Evolutionary conservation across 352 stramenopile species (phyloP).

Genomic region (Phytophthora pseudosyringae): DNA sequence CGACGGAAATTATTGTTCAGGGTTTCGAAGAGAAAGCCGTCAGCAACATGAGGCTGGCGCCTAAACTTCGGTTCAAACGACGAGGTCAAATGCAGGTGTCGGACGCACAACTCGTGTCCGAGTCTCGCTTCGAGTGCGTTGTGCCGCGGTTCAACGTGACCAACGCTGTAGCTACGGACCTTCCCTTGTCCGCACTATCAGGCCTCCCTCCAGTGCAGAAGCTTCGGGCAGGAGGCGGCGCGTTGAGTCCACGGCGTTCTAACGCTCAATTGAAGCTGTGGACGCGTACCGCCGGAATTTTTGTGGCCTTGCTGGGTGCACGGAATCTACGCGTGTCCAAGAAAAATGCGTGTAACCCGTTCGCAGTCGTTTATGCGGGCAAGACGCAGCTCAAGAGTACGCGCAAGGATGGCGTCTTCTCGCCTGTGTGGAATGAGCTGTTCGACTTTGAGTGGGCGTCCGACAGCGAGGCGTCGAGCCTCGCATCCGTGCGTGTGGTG

Average conservation of each 20-base stretch:
- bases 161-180: constrained; percentile 47
- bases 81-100: constrained; percentile 80
- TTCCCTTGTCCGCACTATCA: constrained; percentile 26
- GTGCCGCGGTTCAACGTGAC: constrained; percentile 74
- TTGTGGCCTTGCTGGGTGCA: constrained; percentile 56
- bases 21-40: constrained; percentile 66
- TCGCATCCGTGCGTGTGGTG: constrained; percentile 43
- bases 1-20: constrained; percentile 62
- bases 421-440: constrained; percentile 77
- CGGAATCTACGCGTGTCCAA: constrained; percentile 61
- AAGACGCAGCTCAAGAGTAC: constrained; percentile 69
- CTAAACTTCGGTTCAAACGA: constrained; percentile 69
- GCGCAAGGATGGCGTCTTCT: constrained; percentile 68
- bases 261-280: constrained; percentile 52
- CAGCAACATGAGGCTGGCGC: constrained; percentile 40
- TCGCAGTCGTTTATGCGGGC: constrained; percentile 60
- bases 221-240: constrained; percentile 1
- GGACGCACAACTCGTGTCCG: constrained; percentile 47
- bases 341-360: constrained; percentile 80
- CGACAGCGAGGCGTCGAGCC: constrained; percentile 6
- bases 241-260: constrained; percentile 5
- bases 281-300: constrained; percentile 55
- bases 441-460: constrained; percentile 77
- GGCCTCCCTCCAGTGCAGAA: constrained; percentile 15
- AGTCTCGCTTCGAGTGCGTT: constrained; percentile 55